These are phyloP conservation scores for Penicillium sp. DNA, from an alignment of 2,329 filamentous ascomycete species.

Conservation along the genomic window DNA sequence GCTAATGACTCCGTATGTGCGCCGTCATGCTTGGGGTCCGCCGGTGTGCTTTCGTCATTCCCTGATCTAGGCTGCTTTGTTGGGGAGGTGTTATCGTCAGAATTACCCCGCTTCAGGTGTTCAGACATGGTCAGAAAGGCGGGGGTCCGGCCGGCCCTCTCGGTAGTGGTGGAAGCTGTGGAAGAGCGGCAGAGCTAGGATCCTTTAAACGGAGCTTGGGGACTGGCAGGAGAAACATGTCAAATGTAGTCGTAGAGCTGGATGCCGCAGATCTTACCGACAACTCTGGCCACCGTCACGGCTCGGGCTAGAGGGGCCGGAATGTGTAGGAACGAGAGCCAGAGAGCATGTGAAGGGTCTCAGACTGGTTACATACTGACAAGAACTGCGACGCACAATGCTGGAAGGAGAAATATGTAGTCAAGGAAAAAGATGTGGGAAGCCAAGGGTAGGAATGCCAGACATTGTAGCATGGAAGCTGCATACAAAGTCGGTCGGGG, in stretches of 20 bases:
- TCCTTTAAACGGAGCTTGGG: constrained; percentile 13
- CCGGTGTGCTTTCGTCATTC: constrained; percentile 11
- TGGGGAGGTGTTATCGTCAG: constrained; percentile 20
- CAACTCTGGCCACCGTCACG: constrained; percentile 3
- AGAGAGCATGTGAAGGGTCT: constrained; percentile 23
- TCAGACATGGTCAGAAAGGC: constrained; percentile 22
- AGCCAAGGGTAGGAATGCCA: constrained; percentile 1
- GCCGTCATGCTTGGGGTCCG: constrained; percentile 13
- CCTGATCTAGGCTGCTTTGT: constrained; percentile 15
- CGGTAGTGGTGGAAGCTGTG: constrained; percentile 6
- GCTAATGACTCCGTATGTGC: constrained; percentile 31
- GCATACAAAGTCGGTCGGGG: constrained; percentile 7
- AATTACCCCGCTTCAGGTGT: constrained; percentile 29
- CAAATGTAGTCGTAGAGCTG: background rate
- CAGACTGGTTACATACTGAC: background rate
- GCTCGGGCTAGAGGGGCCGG: constrained; percentile 24
- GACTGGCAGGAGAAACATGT: background rate
- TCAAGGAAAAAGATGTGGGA: background rate
- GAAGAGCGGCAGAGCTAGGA: constrained; percentile 9
- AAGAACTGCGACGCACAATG: background rate
- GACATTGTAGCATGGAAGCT: background rate
- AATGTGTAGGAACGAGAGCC: constrained; percentile 14
- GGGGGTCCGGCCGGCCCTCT: constrained; percentile 11
- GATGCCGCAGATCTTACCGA: constrained; percentile 1
- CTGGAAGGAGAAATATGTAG: background rate